Percentiles rank a stretch among this genome's conserved stretches.
phyloP scores from a whole-genome alignment of 805 yeast species.

The Pichia cephalocereana region DNA sequence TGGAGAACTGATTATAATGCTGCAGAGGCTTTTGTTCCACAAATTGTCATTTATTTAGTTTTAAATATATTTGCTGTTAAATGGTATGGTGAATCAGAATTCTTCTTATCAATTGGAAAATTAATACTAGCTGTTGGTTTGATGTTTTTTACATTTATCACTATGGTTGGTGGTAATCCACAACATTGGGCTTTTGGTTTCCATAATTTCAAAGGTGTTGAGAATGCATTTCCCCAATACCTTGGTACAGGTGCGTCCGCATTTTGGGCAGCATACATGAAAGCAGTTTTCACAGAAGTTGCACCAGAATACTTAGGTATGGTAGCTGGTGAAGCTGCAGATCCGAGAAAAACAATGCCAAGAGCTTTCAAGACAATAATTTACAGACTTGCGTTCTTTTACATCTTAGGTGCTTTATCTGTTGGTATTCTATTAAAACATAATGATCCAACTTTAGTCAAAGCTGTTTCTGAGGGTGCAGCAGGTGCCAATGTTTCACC shows the following conservation, averaged over 20 bases:
- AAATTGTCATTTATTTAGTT: conserved; percentile 50
- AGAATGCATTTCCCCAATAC: conserved; percentile 44
- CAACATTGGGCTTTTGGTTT: conserved; percentile 34
- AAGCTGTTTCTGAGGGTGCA: conserved; percentile 48
- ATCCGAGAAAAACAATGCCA: conserved; percentile 55
- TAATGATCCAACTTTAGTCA: conserved; percentile 51
- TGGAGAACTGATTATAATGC: conserved; percentile 75
- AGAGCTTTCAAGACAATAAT: conserved; percentile 71
- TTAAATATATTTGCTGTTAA: conserved; percentile 68
- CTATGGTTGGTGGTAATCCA: conserved; percentile 88
- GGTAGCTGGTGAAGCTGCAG: conserved; percentile 76
- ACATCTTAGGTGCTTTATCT: conserved; percentile 64
- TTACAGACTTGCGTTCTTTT: conserved; percentile 56
- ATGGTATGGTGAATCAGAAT: conserved; percentile 75
- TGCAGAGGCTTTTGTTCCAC: conserved; percentile 59
- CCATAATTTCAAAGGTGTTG: conserved; percentile 18
- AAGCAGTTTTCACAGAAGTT: conserved; percentile 64
- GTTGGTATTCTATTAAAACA: conserved; percentile 72
- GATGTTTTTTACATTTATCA: conserved; percentile 62
- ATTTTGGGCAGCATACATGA: conserved; percentile 55
- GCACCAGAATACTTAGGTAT: conserved; percentile 83
- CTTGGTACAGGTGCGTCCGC: conserved; percentile 53
- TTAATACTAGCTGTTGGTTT: conserved; percentile 68
- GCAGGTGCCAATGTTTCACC: conserved; percentile 80
- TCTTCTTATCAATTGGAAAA: conserved; percentile 68